Percentiles rank a stretch among this genome's conserved stretches.
Conservation (phyloP, 768 basidiomycete species). For the Cystoderma amianthinum region DNA sequence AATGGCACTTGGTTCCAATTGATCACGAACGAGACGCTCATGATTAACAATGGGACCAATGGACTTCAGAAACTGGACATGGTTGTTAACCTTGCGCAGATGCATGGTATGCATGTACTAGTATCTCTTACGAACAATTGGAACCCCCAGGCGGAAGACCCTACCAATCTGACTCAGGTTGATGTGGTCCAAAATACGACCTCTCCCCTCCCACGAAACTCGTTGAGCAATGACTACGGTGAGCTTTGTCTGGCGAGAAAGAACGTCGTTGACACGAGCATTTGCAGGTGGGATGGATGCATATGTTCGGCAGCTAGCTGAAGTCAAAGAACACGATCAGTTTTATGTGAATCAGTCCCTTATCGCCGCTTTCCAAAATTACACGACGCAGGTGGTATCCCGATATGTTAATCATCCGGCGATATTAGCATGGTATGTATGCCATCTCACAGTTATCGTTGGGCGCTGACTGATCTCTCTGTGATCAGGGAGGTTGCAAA, state of each 20-base stretch:
- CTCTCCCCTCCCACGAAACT: constrained; percentile 39
- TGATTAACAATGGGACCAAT: constrained; percentile 53
- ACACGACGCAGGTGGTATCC: constrained; percentile 43
- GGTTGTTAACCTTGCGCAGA: constrained; percentile 44
- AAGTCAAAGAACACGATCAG: constrained; percentile 41
- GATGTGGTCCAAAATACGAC: constrained; percentile 20
- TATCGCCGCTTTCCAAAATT: constrained; percentile 48
- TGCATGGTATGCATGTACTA: constrained; percentile 45
- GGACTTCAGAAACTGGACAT: constrained; percentile 61
- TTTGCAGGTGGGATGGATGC: constrained; percentile 56
- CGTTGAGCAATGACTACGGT: constrained; percentile 61
- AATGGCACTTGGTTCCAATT: constrained; percentile 63
- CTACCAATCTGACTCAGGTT: constrained; percentile 4
- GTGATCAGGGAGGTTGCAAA: constrained; percentile 55
- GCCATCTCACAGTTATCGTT: neutral
- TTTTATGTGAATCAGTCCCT: constrained; percentile 51
- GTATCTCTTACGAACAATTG: constrained; percentile 59
- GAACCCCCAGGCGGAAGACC: constrained; percentile 34
- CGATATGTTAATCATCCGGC: constrained; percentile 48
- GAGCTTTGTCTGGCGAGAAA: constrained; percentile 7
- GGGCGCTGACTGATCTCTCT: too few relatives aligned
- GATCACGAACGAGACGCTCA: constrained; percentile 42
- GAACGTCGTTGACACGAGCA: constrained; percentile 1
- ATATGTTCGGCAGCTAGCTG: constrained; percentile 47
- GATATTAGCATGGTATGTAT: constrained; percentile 43